Base-by-base conservation (phyloP, 2,329 filamentous ascomycete genomes). In the Ophiosphaerella narmari region DNA sequence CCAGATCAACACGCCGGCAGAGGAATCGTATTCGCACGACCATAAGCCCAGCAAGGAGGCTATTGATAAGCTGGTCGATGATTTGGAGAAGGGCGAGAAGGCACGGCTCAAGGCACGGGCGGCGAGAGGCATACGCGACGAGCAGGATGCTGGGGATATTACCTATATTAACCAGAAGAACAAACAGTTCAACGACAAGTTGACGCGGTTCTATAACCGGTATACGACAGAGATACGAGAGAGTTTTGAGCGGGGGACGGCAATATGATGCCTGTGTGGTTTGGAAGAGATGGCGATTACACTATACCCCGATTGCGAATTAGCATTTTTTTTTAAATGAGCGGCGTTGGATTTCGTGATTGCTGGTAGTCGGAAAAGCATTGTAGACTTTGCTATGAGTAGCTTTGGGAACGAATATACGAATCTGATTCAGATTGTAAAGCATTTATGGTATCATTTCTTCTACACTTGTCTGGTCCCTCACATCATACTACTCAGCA, bases 141-240 rank as follows among this genome's bases (percentile, higher is more conserved):
- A 92, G 50, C 59, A 66, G 49, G 91, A 96, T 57, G 89, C 92
- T 40, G 88, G 86, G 24, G 94, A 99, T 74, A 89, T 97, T 65
- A 97, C 93, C 7, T 97, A 96, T 76, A 99, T 99, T 83, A 99
- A 99, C 77, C 91, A 97, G 77, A 97, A 99, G 69, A 99, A 99
- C 82, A 97, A 97, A 82, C 91, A 97, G 81, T 99, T 99, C 80
- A 99, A 99, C 85, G 87, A 96, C 79, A 97, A 99, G 79, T 80
- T 99, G 74, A 82, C 88, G 46, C 82, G 94, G 60, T 99, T 97
- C 78, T 99, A 99, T 77, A 94, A 99, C 78, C 96, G 96, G 80
- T 99, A 99, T 75, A 99, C 94, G 39, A 86, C 89, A 29, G 94
- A 99, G 74, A 97, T 99, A 65, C 82, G 94, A 70, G 94, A 99